Percentiles rank a stretch among this genome's conserved stretches.
Evolutionary conservation across 1,284 basidiomycete species (phyloP).

Genomic region (Cystobasidium pallidum): DNA sequence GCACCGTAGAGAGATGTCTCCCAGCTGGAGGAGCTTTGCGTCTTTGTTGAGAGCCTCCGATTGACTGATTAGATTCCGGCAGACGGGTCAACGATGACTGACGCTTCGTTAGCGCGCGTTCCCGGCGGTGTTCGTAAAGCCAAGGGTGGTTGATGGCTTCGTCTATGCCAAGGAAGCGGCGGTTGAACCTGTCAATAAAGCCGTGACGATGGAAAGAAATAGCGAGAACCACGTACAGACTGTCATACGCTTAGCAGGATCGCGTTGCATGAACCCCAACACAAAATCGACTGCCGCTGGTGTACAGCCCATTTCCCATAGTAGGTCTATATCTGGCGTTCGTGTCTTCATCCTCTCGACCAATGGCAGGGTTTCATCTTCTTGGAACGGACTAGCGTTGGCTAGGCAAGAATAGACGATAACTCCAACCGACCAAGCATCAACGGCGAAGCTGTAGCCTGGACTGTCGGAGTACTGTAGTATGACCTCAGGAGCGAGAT

Average conservation of each 20-base stretch:
- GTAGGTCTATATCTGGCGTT: slow-evolving; percentile 46
- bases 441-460: slow-evolving; percentile 81
- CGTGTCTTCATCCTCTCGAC: slow-evolving; percentile 51
- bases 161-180: slow-evolving; percentile 42
- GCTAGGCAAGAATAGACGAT: slow-evolving; percentile 89
- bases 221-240: slow-evolving; percentile 55
- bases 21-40: slow-evolving; percentile 8
- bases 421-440: slow-evolving; percentile 91
- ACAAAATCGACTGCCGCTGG: slow-evolving; percentile 62
- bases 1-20: neutral
- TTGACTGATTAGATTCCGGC: neutral
- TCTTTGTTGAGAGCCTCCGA: neutral
- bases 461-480: slow-evolving; percentile 64
- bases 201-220: neutral
- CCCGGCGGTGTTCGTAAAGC: slow-evolving; percentile 58
- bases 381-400: slow-evolving; percentile 70
- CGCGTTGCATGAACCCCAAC: slow-evolving; percentile 60
- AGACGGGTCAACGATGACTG: slow-evolving; percentile 3
- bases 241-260: slow-evolving; percentile 65
- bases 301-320: slow-evolving; percentile 56
- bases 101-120: slow-evolving; percentile 12
- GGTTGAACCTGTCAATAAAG: neutral
- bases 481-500: slow-evolving; percentile 80
- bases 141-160: slow-evolving; percentile 69
- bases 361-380: slow-evolving; percentile 63